phyloP scores from a whole-genome alignment of 768 basidiomycete genomes.

The Holtermannia corniformis region DNA sequence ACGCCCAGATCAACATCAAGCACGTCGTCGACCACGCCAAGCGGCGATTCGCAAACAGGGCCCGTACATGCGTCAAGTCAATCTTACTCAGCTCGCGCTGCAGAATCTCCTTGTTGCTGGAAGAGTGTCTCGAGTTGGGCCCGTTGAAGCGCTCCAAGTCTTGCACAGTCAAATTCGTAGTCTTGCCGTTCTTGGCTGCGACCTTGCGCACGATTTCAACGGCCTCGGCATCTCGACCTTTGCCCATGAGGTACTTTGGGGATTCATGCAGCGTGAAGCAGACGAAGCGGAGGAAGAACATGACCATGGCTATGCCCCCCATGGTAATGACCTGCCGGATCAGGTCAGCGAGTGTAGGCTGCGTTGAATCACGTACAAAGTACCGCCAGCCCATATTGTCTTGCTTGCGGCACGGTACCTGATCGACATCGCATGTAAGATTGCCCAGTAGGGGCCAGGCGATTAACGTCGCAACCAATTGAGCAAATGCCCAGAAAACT shows the following conservation, averaged over 20 bases:
- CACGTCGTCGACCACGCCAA: constrained; percentile 59
- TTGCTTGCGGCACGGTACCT: constrained; percentile 45
- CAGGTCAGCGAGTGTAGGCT: too few species aligned
- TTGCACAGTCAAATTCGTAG: constrained; percentile 48
- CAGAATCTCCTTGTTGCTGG: constrained; percentile 8
- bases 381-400: constrained; percentile 73
- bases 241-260: constrained; percentile 63
- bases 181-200: constrained; percentile 53
- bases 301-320: constrained; percentile 59
- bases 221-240: constrained; percentile 55
- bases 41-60: constrained; percentile 56
- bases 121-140: too few species aligned
- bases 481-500: constrained; percentile 72
- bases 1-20: constrained; percentile 52
- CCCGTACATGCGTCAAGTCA: constrained; percentile 49
- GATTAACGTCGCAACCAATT: constrained; percentile 56
- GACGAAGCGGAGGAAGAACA: constrained; percentile 44
- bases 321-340: too few species aligned
- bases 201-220: constrained; percentile 57
- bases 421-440: constrained; percentile 51
- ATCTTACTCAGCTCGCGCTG: constrained; percentile 45
- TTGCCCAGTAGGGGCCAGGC: constrained; percentile 67
- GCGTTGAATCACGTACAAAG: too few species aligned
- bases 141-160: constrained; percentile 42
- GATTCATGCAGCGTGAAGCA: constrained; percentile 58